A percentile compares a stretch with the other conserved stretches of the same genome.
Conservation (phyloP, 768 basidiomycete genomes). For the Piloderma croceum region DNA sequence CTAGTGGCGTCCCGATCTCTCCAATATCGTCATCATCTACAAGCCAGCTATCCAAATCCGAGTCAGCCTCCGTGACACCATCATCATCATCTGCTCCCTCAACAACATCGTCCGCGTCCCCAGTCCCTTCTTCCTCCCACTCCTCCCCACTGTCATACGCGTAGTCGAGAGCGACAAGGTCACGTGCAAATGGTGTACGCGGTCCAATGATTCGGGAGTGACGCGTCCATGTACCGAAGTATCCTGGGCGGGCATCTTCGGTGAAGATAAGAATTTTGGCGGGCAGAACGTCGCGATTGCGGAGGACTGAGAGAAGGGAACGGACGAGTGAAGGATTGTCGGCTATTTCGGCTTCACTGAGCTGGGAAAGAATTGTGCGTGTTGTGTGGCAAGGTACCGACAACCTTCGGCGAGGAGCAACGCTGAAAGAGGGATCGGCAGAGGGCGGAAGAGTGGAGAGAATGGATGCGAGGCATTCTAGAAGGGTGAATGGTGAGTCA, state of each 20-base stretch:
- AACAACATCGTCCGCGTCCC: slow-evolving; percentile 73
- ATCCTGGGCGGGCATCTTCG: slow-evolving; percentile 85
- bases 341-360: slow-evolving; percentile 73
- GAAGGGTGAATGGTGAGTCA: slow-evolving; percentile 4
- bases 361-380: slow-evolving; percentile 49
- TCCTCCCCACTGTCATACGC: slow-evolving; percentile 92
- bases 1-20: slow-evolving; percentile 37
- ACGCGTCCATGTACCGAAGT: slow-evolving; percentile 92
- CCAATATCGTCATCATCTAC: slow-evolving; percentile 70
- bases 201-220: slow-evolving; percentile 74
- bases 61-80: slow-evolving; percentile 47
- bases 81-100: slow-evolving; percentile 55
- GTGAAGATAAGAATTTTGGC: slow-evolving; percentile 81
- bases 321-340: slow-evolving; percentile 70
- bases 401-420: slow-evolving; percentile 6
- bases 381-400: slow-evolving; percentile 27
- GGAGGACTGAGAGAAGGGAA: slow-evolving; percentile 53
- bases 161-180: slow-evolving; percentile 78
- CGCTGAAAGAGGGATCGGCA: slow-evolving; percentile 14
- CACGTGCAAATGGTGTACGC: slow-evolving; percentile 76
- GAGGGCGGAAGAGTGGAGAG: slow-evolving; percentile 31
- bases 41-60: slow-evolving; percentile 72
- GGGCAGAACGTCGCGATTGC: slow-evolving; percentile 56
- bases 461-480: slow-evolving; percentile 37
- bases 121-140: slow-evolving; percentile 84